Evolutionary conservation across 2,329 filamentous ascomycete species (phyloP).

Genomic region (Fusarium agapanthi): DNA sequence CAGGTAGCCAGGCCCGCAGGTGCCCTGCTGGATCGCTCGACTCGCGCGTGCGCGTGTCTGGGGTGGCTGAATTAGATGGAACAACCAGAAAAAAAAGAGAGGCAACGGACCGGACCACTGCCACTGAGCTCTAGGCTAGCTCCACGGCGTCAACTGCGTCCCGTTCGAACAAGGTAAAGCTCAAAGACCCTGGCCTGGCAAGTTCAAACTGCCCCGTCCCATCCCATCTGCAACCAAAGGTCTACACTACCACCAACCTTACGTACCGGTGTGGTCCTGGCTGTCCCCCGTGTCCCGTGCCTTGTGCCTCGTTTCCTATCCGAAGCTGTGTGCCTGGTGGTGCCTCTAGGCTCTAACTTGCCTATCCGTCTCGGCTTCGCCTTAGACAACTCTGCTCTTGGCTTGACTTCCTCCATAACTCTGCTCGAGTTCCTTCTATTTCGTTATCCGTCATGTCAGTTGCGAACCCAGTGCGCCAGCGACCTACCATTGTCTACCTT

Average conservation of each 20-base stretch:
- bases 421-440: constrained; percentile 4
- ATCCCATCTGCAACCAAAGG: constrained; percentile 32
- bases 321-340: constrained; percentile 29
- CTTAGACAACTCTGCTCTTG: constrained; percentile 26
- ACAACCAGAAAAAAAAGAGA: constrained; percentile 17
- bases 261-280: constrained; percentile 29
- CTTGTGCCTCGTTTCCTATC: constrained; percentile 36
- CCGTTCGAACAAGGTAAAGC: constrained; percentile 32
- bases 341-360: constrained; percentile 16
- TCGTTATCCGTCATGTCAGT: constrained; percentile 40
- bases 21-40: constrained; percentile 31
- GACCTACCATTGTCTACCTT: constrained; percentile 36
- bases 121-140: constrained; percentile 20
- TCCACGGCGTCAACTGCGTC: constrained; percentile 27
- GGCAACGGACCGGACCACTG: constrained; percentile 21
- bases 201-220: constrained; percentile 28
- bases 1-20: constrained; percentile 21
- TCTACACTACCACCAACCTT: constrained; percentile 6
- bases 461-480: constrained; percentile 39
- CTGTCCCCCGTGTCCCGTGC: constrained; percentile 33
- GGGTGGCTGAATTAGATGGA: constrained; percentile 40
- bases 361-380: constrained; percentile 30
- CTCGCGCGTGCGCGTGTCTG: constrained; percentile 31
- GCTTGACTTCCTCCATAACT: constrained; percentile 22
- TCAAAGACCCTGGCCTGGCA: constrained; percentile 35